phyloP scores from a whole-genome alignment of 306 rosid species.

The Vigna reflexopilosa region DNA sequence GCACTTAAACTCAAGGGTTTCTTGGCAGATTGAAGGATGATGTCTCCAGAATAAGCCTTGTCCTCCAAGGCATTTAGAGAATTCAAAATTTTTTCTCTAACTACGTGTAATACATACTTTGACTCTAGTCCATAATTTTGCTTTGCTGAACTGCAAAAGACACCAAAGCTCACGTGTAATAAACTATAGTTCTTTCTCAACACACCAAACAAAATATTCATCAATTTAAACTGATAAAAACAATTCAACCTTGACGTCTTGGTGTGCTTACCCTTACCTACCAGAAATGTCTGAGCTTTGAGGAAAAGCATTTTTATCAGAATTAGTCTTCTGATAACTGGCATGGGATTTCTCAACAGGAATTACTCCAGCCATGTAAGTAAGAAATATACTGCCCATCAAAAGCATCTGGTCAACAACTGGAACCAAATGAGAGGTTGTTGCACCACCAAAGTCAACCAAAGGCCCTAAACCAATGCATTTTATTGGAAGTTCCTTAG shows the following conservation, averaged over 20 bases:
- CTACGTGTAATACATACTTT: slow-evolving; percentile 63
- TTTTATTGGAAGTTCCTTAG: slow-evolving; percentile 46
- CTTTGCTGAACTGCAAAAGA: slow-evolving; percentile 61
- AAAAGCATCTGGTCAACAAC: slow-evolving; percentile 82
- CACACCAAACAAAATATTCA: slow-evolving; percentile 22
- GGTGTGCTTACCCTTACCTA: slow-evolving; percentile 93
- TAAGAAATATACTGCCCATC: slow-evolving; percentile 84
- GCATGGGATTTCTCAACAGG: slow-evolving; percentile 61
- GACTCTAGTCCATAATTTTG: slow-evolving; percentile 56
- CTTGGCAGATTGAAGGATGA: slow-evolving; percentile 54
- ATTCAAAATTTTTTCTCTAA: slow-evolving; percentile 75
- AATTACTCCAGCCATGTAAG: slow-evolving; percentile 85
- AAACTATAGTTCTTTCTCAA: slow-evolving; percentile 22
- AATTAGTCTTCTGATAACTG: slow-evolving; percentile 54
- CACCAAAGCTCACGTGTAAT: slow-evolving; percentile 40
- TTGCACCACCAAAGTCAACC: slow-evolving; percentile 64
- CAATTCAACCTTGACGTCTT: slow-evolving; percentile 47
- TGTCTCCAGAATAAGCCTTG: slow-evolving; percentile 58
- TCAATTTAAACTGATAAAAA: slow-evolving; percentile 35
- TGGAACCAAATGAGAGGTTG: slow-evolving; percentile 65
- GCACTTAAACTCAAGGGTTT: slow-evolving; percentile 85
- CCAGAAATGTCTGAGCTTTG: slow-evolving; percentile 75
- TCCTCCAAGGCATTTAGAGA: slow-evolving; percentile 72
- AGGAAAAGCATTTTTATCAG: slow-evolving; percentile 49
- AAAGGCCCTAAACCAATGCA: slow-evolving; percentile 68